Evolutionary conservation across 2,329 filamentous ascomycete genomes (phyloP).

Genomic region (Pyricularia grisea): DNA sequence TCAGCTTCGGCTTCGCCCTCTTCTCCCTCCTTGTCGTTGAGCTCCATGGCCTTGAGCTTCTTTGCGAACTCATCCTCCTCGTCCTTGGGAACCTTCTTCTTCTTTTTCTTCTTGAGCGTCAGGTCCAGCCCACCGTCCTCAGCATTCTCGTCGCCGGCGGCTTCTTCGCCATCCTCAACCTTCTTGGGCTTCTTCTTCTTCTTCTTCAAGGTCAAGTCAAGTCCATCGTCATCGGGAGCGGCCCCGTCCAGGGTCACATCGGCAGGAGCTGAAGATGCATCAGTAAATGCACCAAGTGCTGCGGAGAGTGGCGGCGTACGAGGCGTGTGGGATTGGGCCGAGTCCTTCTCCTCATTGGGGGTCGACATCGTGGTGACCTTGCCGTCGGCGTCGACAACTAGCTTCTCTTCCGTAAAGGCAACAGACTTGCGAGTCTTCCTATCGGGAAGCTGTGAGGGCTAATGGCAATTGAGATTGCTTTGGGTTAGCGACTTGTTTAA

Average conservation of each 20-base stretch:
- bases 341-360: conserved; percentile 64
- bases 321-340: conserved; percentile 69
- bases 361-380: conserved; percentile 69
- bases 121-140: conserved; percentile 48
- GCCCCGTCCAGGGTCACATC: conserved; percentile 19
- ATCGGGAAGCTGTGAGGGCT: too few species aligned
- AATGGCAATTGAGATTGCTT: too few species aligned
- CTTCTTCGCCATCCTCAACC: conserved; percentile 44
- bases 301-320: conserved; percentile 53
- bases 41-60: conserved; percentile 52
- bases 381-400: conserved; percentile 84
- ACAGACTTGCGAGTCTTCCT: conserved; percentile 31
- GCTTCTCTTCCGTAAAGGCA: conserved; percentile 79
- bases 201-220: conserved; percentile 62
- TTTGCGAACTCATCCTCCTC: conserved; percentile 50
- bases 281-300: conserved; percentile 47
- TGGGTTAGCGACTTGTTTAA: too few species aligned
- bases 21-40: conserved; percentile 52
- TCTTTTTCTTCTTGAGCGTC: conserved; percentile 72
- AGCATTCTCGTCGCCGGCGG: conserved; percentile 40
- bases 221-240: conserved; percentile 35
- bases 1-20: conserved; percentile 36
- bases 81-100: conserved; percentile 37
- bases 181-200: conserved; percentile 59
- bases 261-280: conserved; percentile 26